phyloP scores from a whole-genome alignment of 257 asterid species.

The Scutellaria baicalensis region DNA sequence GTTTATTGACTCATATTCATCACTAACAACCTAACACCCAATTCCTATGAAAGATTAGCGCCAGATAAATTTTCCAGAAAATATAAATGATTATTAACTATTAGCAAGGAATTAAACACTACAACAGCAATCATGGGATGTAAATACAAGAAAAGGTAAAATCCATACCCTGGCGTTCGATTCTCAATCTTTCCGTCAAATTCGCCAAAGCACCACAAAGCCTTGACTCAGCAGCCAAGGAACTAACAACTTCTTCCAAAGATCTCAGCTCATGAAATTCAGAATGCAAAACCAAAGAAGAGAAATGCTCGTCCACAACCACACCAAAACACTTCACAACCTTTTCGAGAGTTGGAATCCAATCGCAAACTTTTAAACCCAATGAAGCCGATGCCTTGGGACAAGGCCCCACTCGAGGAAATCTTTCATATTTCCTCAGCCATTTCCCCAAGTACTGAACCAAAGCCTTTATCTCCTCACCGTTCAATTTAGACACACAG shows the following conservation, averaged over 20 bases:
- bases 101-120: background rate
- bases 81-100: background rate
- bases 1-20: background rate
- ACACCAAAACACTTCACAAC: constrained; percentile 58
- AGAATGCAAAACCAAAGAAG: too few relatives aligned
- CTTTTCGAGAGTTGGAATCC: constrained; percentile 68
- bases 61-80: background rate
- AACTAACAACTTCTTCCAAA: constrained; percentile 43
- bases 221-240: constrained; percentile 71
- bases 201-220: constrained; percentile 52
- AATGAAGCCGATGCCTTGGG: constrained; percentile 51
- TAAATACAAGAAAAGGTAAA: background rate
- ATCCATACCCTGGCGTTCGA: constrained; percentile 32
- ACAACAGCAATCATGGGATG: background rate
- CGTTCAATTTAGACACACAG: constrained; percentile 70
- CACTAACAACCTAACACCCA: background rate
- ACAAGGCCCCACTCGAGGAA: constrained; percentile 69
- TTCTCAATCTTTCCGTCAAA: constrained; percentile 45
- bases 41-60: background rate
- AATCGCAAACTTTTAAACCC: constrained; percentile 67
- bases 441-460: constrained; percentile 66
- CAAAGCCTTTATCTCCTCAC: constrained; percentile 65
- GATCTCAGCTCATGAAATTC: constrained; percentile 36
- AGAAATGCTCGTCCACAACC: constrained; percentile 37
- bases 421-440: constrained; percentile 76